Conservation (phyloP, 768 basidiomycete species). For the Holtermannia corniformis region DNA sequence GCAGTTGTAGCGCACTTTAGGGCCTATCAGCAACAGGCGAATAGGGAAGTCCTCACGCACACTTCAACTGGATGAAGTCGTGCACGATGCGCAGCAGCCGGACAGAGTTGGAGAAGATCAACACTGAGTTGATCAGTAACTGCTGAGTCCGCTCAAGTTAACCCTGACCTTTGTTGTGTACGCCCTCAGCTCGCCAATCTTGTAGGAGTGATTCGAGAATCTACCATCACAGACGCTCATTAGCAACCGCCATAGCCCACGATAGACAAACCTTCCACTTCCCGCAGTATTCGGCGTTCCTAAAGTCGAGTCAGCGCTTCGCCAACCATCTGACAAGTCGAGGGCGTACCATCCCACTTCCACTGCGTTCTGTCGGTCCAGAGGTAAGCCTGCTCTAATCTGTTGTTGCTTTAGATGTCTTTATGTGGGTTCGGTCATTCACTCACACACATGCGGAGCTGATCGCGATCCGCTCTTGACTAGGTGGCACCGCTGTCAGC, state of each 20-base stretch:
- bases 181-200: slow-evolving; percentile 51
- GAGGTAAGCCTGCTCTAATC: background rate
- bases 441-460: background rate
- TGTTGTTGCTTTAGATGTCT: too few species aligned
- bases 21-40: background rate
- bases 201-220: slow-evolving; percentile 60
- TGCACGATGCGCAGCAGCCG: slow-evolving; percentile 79
- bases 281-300: slow-evolving; percentile 32
- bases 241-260: too few species aligned
- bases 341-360: slow-evolving; percentile 6
- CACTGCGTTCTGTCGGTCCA: background rate
- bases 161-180: slow-evolving; percentile 59
- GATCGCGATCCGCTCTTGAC: background rate
- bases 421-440: too few species aligned
- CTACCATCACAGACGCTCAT: too few species aligned
- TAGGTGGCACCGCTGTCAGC: background rate
- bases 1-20: slow-evolving; percentile 41
- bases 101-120: slow-evolving; percentile 88
- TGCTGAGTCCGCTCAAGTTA: too few species aligned
- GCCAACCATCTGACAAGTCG: background rate
- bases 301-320: slow-evolving; percentile 1
- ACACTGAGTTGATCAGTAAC: slow-evolving; percentile 45
- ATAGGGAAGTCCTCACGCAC: background rate
- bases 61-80: slow-evolving; percentile 49
- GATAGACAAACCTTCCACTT: slow-evolving; percentile 40